Percentiles rank a stretch among this genome's conserved stretches.
Evolutionary conservation across 2,329 filamentous ascomycete species (phyloP).

Genomic region (Xylaria sp.): DNA sequence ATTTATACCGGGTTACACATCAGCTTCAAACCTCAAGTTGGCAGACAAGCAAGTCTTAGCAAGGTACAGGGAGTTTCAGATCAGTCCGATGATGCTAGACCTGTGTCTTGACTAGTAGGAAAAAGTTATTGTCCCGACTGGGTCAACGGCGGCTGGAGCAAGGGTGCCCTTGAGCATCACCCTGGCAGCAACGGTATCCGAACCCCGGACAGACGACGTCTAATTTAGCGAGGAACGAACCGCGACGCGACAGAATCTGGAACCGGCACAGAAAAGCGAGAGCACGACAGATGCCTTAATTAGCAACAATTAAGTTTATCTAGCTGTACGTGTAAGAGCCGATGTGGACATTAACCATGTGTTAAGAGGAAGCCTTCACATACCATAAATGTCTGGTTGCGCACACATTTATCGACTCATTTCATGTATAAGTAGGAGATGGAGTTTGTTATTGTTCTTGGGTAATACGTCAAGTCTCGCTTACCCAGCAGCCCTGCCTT

Average conservation of each 20-base stretch:
- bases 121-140: slow-evolving; percentile 9
- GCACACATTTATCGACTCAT: background rate
- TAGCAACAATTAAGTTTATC: background rate
- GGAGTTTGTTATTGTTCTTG: background rate
- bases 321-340: background rate
- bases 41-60: background rate
- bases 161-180: background rate
- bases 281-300: background rate
- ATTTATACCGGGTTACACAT: background rate
- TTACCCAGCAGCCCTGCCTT: slow-evolving; percentile 19
- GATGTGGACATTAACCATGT: background rate
- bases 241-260: background rate
- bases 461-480: background rate
- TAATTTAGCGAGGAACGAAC: slow-evolving; percentile 1
- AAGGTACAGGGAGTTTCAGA: slow-evolving; percentile 15
- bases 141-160: background rate
- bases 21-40: slow-evolving; percentile 15
- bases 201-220: background rate
- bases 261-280: background rate
- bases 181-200: slow-evolving; percentile 11
- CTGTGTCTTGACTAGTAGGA: slow-evolving; percentile 9
- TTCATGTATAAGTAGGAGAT: too few relatives aligned
- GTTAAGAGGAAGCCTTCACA: background rate
- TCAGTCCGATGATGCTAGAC: slow-evolving; percentile 5
- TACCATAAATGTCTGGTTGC: background rate